phyloP scores from a whole-genome alignment of 202 grass and related monocot species.

The Carex sylvatica region DNA sequence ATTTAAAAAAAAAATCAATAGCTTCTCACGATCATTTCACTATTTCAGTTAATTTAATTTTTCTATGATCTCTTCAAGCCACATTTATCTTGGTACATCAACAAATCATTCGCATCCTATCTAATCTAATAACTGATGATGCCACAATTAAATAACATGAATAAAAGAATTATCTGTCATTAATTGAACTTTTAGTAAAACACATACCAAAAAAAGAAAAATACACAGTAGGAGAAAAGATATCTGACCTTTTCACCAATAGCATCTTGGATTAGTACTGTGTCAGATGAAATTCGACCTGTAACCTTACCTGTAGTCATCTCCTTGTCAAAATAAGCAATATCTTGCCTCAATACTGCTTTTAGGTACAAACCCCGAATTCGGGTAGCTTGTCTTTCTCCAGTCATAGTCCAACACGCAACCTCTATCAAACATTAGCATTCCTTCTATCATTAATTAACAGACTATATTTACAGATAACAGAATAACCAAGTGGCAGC shows the following conservation, averaged over 20 bases:
- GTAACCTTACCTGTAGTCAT: slow-evolving; percentile 74
- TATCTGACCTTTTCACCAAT: slow-evolving; percentile 79
- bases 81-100: neutral
- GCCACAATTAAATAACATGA: neutral
- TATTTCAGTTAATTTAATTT: neutral
- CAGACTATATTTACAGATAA: neutral
- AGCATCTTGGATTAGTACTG: slow-evolving; percentile 65
- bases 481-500: neutral
- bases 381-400: slow-evolving; percentile 70
- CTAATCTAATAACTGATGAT: neutral
- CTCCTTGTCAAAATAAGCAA: slow-evolving; percentile 87
- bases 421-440: slow-evolving; percentile 51
- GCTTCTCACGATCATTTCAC: neutral
- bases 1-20: neutral
- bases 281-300: slow-evolving; percentile 71
- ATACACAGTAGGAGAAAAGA: neutral
- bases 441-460: neutral
- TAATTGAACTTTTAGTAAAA: neutral
- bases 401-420: slow-evolving; percentile 79
- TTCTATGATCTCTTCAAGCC: neutral
- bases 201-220: neutral
- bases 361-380: slow-evolving; percentile 72
- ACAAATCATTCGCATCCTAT: neutral
- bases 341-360: slow-evolving; percentile 75
- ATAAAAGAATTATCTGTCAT: neutral